phyloP scores from a whole-genome alignment of 495 filamentous ascomycete species.

The Penicillium atrosanguineum region DNA sequence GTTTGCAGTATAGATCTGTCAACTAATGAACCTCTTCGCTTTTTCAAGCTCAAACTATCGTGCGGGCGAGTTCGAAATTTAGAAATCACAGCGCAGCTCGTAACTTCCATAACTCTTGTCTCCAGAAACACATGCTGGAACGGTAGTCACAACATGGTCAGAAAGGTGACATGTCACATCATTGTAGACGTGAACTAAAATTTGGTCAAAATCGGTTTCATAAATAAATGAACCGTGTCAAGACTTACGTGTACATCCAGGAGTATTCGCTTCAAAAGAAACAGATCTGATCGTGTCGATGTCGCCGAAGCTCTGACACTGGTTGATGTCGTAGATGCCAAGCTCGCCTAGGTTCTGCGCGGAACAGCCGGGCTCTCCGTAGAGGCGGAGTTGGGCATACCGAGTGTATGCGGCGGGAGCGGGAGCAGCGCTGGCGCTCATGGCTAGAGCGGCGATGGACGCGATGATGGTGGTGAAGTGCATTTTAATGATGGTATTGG shows the following conservation, averaged over 20 bases:
- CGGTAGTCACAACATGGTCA: not conserved
- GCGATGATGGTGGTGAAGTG: conserved; percentile 6
- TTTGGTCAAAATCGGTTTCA: not conserved
- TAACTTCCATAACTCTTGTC: conserved; percentile 11
- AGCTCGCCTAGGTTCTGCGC: conserved; percentile 17
- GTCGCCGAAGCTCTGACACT: conserved; percentile 8
- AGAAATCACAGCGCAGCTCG: not conserved
- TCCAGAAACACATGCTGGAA: conserved; percentile 1
- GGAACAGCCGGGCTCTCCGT: conserved; percentile 15
- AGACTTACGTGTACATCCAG: not conserved
- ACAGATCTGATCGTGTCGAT: conserved; percentile 4
- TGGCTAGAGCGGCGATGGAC: conserved; percentile 3
- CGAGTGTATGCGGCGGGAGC: conserved; percentile 10
- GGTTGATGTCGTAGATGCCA: conserved; percentile 17
- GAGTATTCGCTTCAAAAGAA: conserved; percentile 9
- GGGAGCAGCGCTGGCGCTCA: conserved; percentile 5
- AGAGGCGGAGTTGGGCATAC: conserved; percentile 19
- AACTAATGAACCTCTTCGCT: too few relatives aligned
- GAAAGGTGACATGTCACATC: conserved; percentile 7
- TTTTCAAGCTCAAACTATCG: not conserved
- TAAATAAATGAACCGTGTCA: not conserved
- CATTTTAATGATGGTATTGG: conserved; percentile 4
- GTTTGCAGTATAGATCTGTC: not conserved
- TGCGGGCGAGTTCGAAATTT: not conserved
- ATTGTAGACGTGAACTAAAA: conserved; percentile 9